These are phyloP conservation scores for Abrus precatorius DNA, from an alignment of 306 rosid species.

Conservation along the genomic window DNA sequence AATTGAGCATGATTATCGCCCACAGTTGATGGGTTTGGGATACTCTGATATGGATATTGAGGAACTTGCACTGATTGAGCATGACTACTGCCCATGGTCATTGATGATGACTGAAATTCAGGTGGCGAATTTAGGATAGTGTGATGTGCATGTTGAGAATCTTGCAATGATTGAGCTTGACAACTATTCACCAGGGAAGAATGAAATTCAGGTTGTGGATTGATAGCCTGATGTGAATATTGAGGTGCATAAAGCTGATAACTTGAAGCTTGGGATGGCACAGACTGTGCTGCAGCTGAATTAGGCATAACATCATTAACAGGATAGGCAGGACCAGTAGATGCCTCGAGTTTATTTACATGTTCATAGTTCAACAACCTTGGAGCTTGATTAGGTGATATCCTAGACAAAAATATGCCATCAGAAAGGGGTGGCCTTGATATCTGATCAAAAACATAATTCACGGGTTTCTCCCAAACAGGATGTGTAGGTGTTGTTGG, in stretches of 20 bases:
- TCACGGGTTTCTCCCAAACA: slow-evolving; percentile 29
- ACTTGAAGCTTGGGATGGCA: slow-evolving; percentile 41
- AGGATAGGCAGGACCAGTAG: slow-evolving; percentile 34
- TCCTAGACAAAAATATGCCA: slow-evolving; percentile 30
- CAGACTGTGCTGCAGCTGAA: slow-evolving; percentile 37
- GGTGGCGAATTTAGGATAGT: slow-evolving; percentile 36
- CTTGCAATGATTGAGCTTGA: slow-evolving; percentile 21
- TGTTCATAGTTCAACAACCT: slow-evolving; percentile 36
- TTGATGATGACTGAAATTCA: slow-evolving; percentile 28
- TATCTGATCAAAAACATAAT: slow-evolving; percentile 36
- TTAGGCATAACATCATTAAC: slow-evolving; percentile 17
- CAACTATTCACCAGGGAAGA: slow-evolving; percentile 34
- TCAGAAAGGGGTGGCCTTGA: slow-evolving; percentile 25
- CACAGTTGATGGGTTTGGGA: background rate
- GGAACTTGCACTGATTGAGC: slow-evolving; percentile 34
- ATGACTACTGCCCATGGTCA: slow-evolving; percentile 16
- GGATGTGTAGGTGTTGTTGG: slow-evolving; percentile 39
- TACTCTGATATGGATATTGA: slow-evolving; percentile 36
- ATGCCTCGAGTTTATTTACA: slow-evolving; percentile 22
- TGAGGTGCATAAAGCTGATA: slow-evolving; percentile 46
- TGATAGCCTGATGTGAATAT: slow-evolving; percentile 25
- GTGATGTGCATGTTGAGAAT: slow-evolving; percentile 32
- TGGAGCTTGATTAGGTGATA: slow-evolving; percentile 41
- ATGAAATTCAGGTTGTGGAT: slow-evolving; percentile 29
- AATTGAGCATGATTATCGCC: slow-evolving; percentile 34